These are phyloP conservation scores for Mikania micrantha DNA, from an alignment of 129 eudicot species.

Conservation along the genomic window DNA sequence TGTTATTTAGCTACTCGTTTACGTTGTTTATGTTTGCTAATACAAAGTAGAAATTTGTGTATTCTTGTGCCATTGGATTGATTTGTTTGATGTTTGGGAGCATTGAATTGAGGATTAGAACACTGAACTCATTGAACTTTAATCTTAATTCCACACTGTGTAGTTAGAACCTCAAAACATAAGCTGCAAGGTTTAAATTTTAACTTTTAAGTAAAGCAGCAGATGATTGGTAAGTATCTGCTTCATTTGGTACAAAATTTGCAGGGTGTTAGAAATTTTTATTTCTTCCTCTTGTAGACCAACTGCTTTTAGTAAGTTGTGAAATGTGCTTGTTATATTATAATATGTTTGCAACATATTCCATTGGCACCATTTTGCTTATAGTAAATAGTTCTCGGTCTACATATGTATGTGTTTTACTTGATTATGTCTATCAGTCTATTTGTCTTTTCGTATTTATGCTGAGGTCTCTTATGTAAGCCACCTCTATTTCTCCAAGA, in stretches of 20 bases:
- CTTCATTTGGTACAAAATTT: not conserved
- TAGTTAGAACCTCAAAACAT: not conserved
- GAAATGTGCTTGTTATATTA: no score
- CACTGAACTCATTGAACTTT: not conserved
- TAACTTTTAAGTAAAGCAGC: constrained; percentile 7
- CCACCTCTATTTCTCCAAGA: no score
- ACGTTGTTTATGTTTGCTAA: not conserved
- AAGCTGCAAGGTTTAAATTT: no score
- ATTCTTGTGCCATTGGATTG: not conserved
- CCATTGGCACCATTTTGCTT: no score
- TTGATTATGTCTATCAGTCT: no score
- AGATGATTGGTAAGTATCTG: not conserved
- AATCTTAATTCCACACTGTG: not conserved
- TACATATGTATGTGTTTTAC: no score
- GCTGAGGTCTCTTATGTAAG: no score
- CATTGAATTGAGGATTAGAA: not conserved
- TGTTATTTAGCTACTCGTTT: not conserved
- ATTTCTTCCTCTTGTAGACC: no score
- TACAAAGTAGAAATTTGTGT: not conserved
- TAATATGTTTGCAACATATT: no score
- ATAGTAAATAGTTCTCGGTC: no score
- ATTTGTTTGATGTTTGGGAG: not conserved
- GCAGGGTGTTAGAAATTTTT: not conserved
- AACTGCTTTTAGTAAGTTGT: not conserved
- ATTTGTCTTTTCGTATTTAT: no score